Conservation (phyloP, 805 yeast species). For the Schwanniomyces pseudopolymorphus region DNA sequence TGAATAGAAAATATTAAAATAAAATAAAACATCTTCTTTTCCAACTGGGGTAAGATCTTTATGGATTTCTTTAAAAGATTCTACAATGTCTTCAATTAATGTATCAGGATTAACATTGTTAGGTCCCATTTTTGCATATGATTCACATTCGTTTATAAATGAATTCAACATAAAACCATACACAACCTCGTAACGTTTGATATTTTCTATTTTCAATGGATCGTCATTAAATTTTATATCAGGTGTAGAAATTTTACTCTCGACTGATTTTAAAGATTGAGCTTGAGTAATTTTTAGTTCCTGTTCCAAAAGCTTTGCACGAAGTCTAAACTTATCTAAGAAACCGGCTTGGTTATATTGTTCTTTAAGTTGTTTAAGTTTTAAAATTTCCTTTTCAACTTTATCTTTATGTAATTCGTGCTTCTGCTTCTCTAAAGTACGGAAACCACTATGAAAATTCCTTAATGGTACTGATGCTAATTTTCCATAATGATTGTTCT, state of each 20-base stretch:
- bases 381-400: constrained; percentile 19
- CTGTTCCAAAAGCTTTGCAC: constrained; percentile 19
- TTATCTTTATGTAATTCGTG: constrained; percentile 8
- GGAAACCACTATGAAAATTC: constrained; percentile 4
- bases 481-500: neutral
- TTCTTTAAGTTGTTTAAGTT: constrained; percentile 22
- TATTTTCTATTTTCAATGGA: constrained; percentile 17
- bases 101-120: constrained; percentile 16
- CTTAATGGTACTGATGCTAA: neutral
- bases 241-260: constrained; percentile 14
- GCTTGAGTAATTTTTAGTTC: constrained; percentile 21
- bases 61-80: constrained; percentile 17
- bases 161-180: constrained; percentile 22
- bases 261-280: constrained; percentile 12
- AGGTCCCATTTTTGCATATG: constrained; percentile 7
- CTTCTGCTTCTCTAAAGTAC: constrained; percentile 2
- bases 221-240: constrained; percentile 14
- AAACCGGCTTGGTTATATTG: constrained; percentile 20
- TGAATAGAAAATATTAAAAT: constrained; percentile 27
- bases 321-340: constrained; percentile 22
- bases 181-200: constrained; percentile 13
- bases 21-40: constrained; percentile 23
- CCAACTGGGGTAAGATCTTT: constrained; percentile 20
- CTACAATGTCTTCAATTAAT: constrained; percentile 19
- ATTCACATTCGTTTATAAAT: constrained; percentile 24